Percentiles rank a stretch among this genome's conserved stretches.
phyloP scores from a whole-genome alignment of 2,329 filamentous ascomycete genomes.

The Conoideocrella luteorostrata region DNA sequence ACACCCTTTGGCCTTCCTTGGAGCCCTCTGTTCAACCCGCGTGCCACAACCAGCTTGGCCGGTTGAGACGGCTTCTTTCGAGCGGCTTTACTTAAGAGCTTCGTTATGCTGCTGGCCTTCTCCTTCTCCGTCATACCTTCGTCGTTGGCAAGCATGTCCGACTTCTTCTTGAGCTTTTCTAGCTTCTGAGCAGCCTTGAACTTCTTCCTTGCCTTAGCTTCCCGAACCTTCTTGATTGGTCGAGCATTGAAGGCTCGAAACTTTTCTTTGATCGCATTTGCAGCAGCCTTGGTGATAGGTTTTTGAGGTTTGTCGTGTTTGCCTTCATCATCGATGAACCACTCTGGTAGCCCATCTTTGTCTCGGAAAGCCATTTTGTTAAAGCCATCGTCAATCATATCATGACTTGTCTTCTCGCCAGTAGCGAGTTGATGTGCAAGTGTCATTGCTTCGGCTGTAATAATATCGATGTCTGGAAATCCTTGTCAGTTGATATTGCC shows the following conservation, averaged over 20 bases:
- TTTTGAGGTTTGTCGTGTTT: conserved; percentile 78
- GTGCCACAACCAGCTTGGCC: conserved; percentile 84
- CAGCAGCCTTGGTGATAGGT: conserved; percentile 87
- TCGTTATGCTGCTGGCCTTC: conserved; percentile 79
- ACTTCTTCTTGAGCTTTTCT: conserved; percentile 97
- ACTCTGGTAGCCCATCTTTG: conserved; percentile 85
- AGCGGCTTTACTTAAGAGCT: conserved; percentile 71
- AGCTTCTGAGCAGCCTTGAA: conserved; percentile 84
- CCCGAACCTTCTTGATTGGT: conserved; percentile 97
- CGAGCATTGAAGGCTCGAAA: conserved; percentile 85
- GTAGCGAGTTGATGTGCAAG: conserved; percentile 87
- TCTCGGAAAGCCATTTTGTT: conserved; percentile 91
- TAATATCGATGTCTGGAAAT: conserved; percentile 79
- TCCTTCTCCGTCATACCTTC: conserved; percentile 94
- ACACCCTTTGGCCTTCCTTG: conserved; percentile 83
- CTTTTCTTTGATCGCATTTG: conserved; percentile 91
- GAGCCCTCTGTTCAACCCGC: conserved; percentile 76
- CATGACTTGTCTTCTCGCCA: conserved; percentile 70
- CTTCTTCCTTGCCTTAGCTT: conserved; percentile 95
- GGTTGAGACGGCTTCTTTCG: conserved; percentile 82
- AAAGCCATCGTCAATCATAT: conserved; percentile 85
- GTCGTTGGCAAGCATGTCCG: conserved; percentile 79
- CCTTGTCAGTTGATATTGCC: conserved; percentile 15
- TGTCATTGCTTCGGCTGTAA: conserved; percentile 99
- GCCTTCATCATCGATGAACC: conserved; percentile 92